A percentile compares a stretch with the other conserved stretches of the same genome.
These are phyloP conservation scores for Petunia axillaris DNA, from an alignment of 257 asterid genomes.

Conservation along the genomic window DNA sequence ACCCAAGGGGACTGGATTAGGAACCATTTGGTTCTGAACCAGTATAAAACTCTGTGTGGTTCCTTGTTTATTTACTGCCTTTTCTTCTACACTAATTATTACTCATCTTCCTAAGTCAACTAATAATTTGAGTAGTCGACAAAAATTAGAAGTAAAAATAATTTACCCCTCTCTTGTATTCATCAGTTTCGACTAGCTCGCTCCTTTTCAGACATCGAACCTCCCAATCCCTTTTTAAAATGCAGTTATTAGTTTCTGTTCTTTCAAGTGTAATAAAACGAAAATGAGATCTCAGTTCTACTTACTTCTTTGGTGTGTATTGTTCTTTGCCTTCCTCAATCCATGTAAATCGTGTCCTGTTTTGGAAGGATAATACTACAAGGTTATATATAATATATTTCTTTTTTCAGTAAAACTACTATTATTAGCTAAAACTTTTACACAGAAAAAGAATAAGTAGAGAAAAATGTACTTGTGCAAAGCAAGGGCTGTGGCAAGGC, in stretches of 20 bases:
- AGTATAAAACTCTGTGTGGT: too few species aligned
- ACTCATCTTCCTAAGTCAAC: too few species aligned
- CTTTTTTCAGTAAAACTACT: not conserved
- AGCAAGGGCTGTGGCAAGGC: conserved; percentile 51
- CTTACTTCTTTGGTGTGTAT: conserved; percentile 37
- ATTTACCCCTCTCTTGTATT: too few species aligned
- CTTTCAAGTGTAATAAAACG: not conserved
- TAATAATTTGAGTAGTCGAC: too few species aligned
- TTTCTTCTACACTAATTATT: too few species aligned
- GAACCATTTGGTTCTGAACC: too few species aligned
- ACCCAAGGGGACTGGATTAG: too few species aligned
- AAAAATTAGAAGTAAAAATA: too few species aligned
- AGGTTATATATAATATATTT: not conserved
- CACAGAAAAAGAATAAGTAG: not conserved
- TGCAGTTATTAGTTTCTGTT: not conserved
- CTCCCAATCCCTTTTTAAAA: conserved; percentile 35
- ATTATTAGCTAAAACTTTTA: not conserved
- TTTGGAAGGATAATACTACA: not conserved
- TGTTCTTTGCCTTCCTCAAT: conserved; percentile 32
- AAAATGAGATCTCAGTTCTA: not conserved
- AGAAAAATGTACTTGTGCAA: conserved; percentile 35
- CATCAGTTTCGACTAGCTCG: conserved; percentile 33
- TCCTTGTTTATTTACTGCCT: too few species aligned
- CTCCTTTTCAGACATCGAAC: conserved; percentile 44
- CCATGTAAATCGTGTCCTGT: conserved; percentile 35